These are phyloP conservation scores for Lepidium aucheri DNA, from an alignment of 345 rosid genomes.

Conservation along the genomic window DNA sequence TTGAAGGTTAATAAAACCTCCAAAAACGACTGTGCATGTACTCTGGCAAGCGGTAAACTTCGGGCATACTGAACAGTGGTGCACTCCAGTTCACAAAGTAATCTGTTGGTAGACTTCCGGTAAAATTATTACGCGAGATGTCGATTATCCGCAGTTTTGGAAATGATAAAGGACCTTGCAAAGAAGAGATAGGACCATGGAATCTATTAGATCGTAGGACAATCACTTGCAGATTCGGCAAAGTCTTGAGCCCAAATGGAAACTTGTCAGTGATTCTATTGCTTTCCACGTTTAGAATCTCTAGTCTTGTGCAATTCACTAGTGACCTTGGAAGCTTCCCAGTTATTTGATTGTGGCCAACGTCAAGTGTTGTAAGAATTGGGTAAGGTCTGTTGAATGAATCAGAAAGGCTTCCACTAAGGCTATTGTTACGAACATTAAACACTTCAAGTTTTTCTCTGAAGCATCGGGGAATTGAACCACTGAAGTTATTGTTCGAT, in stretches of 20 bases:
- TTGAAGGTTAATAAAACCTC: not conserved
- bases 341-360: conserved; percentile 10
- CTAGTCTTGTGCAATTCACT: conserved; percentile 22
- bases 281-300: conserved; percentile 32
- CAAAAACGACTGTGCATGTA: not conserved
- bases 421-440: not conserved
- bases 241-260: conserved; percentile 31
- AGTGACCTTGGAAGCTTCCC: conserved; percentile 30
- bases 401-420: not conserved
- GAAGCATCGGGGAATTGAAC: conserved; percentile 25
- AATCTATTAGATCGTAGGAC: conserved; percentile 33
- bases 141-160: conserved; percentile 34
- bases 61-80: no score
- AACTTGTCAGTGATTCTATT: conserved; percentile 27
- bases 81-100: not conserved
- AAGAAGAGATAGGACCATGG: conserved; percentile 22
- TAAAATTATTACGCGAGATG: conserved; percentile 27
- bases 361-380: not conserved
- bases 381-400: not conserved
- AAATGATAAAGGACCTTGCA: not conserved
- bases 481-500: conserved; percentile 33
- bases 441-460: not conserved
- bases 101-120: no score
- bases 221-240: conserved; percentile 25
- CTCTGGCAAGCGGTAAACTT: not conserved